Percentiles rank a stretch among this genome's conserved stretches.
phyloP scores from a whole-genome alignment of 345 rosid species.

The Triadica sebifera region DNA sequence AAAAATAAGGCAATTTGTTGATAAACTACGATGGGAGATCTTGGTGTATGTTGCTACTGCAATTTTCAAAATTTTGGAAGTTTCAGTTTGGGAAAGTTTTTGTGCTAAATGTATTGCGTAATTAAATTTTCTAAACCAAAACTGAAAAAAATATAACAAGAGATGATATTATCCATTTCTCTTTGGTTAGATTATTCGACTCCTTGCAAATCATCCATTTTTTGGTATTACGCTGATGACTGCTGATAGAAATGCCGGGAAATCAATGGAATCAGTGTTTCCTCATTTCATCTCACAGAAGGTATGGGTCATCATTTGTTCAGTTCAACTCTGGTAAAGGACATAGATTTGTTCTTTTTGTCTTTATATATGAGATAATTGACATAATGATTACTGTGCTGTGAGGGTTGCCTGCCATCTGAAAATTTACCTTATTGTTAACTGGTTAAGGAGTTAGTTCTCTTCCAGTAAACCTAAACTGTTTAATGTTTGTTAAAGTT shows the following conservation, averaged over 20 bases:
- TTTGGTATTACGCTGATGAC: slow-evolving; percentile 78
- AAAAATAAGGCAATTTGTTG: neutral
- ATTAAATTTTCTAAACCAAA: neutral
- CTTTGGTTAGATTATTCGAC: slow-evolving; percentile 72
- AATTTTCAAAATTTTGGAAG: neutral
- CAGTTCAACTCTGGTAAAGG: neutral
- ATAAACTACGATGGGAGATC: neutral
- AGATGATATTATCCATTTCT: neutral
- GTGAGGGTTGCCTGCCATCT: neutral
- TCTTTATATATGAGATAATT: neutral
- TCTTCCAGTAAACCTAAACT: neutral
- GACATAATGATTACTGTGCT: neutral
- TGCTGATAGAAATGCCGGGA: slow-evolving; percentile 99
- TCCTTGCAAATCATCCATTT: slow-evolving; percentile 73
- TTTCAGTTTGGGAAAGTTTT: neutral
- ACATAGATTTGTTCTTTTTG: too few relatives aligned
- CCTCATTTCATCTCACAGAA: slow-evolving; percentile 66
- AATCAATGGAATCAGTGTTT: slow-evolving; percentile 79
- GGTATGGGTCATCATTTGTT: slow-evolving; percentile 36
- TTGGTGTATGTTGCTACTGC: neutral
- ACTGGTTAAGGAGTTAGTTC: neutral
- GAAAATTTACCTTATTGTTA: neutral
- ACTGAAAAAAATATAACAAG: neutral
- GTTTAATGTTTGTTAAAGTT: neutral
- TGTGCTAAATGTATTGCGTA: neutral